Base-by-base conservation (phyloP, 1,139 yeast genomes). In the Scheffersomyces segobiensis region DNA sequence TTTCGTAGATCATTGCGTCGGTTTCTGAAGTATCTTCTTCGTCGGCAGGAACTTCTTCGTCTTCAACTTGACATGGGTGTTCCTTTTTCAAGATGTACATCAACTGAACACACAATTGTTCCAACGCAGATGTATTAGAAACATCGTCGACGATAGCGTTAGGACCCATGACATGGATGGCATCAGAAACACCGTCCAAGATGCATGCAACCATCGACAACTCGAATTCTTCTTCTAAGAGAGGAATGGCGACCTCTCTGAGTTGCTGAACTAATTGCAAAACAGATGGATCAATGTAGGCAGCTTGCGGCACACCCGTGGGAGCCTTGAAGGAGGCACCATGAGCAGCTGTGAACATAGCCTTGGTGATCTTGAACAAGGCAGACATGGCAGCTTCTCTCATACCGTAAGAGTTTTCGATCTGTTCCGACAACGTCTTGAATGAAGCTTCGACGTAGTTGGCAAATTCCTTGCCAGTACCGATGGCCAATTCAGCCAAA, bases 341-440 rank as follows among this genome's bases (percentile, higher is more conserved):
- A 61, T 82, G 76, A 59, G 82, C 79, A 55, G 87, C 83, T 58
- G 84, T 80, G 74, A 87, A 85, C 82, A 90, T 84, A 50, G 97
- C 89, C 67, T 83, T 84, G 60, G 87, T 88, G 65, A 93, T 85
- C 68, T 87, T 89, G 96, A 97, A 93, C 71, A 93, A 80, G 56
- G 95, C 84, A 59, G 83, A 80, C 74, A 93, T 78, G 54, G 98
- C 93, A 60, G 96, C 87, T 76, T 91, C 96, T 73, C 97, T 87
- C 82, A 93, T 87, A 70, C 97, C 97, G 69, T 91, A 92, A 56
- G 97, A 92, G 71, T 89, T 93, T 63, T 87, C 92, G 62, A 89
- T 85, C 76, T 91, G 95, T 61, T 88, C 90, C 56, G 82, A 77
- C 66, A 95, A 82, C 46, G 85, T 82, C 62, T 83, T 81, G 65